Evolutionary conservation across 176 grass and related monocot species (phyloP), one percentile per base, ranked within the genome.

Genomic region (Thinopyrum elongatum): DNA sequence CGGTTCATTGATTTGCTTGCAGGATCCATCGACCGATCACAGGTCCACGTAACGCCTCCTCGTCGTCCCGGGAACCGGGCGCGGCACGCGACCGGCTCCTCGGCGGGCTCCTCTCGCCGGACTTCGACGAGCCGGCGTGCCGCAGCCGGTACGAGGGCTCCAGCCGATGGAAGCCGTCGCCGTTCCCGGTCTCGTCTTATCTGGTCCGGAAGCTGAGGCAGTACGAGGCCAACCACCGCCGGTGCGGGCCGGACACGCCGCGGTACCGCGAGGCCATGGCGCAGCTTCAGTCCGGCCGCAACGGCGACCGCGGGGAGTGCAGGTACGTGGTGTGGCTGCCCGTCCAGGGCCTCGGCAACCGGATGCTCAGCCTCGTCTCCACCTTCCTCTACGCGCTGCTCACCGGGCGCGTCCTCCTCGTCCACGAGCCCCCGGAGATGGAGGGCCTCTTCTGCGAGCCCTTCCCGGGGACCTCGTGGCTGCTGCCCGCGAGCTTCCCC

Each of bases 351-450:
- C 65, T 98, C 27, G 95, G 93, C 26, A 98, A 98, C 82, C 79
- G 91, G 77, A 92, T 98, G 79, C 76, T 98, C 6, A 68, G 87
- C 65, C 70, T 95, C 17, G 91, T 55, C 25, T 98, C 95, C 22
- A 78, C 95, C 61, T 98, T 98, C 81, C 89, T 98, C 47, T 98
- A 87, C 79, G 91, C 95, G 79, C 61, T 98, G 27, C 93, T 98
- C 81, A 92, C 83, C 78, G 74, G 81, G 47, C 90, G 93, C 84
- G 87, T 95, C 8, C 57, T 98, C 11, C 84, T 98, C 55, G 33
- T 90, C 27, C 65, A 89, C 57, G 84, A 87, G 36, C 30, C 83
- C 0, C 26, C 82, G 2, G 89, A 93, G 77, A 78, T 90, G 76
- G 22, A 67, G 58, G 82, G 65, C 33, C 82, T 95, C 69, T 94